Evolutionary conservation across 306 rosid species (phyloP), one percentile per base, ranked within the genome.

Genomic region (Castanea crenata): DNA sequence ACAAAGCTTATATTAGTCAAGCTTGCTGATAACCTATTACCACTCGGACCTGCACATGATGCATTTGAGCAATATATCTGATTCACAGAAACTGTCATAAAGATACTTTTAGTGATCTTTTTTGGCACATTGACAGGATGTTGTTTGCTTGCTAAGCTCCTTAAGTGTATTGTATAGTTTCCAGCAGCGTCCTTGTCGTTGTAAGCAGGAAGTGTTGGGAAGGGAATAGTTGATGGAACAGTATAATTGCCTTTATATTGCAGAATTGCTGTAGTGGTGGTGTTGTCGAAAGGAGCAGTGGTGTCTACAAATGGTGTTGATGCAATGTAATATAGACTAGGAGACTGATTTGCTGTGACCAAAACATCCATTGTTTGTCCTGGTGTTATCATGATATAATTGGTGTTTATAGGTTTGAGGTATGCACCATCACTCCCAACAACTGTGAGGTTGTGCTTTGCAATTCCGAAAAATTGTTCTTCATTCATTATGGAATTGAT

Each of bases 301-400:
- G 38, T 6, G 15, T 65, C 84, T 31, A 68, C 73, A 74, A 82
- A 86, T 38, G 86, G 84, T 8, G 83, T 79, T 20, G 91, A 81
- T 54, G 82, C 79, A 86, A 90, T 81, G 56, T 86, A 90, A 65
- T 88, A 90, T 29, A 41, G 81, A 74, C 81, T 61, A 3, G 70
- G 80, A 2, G 74, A 8, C 69, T 86, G 89, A 78, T 83, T 85
- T 1, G 92, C 86, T 20, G 81, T 6, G 15, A 89, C 35, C 64
- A 89, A 77, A 6, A 73, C 69, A 20, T 89, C 92, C 62, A 85
- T 85, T 5, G 92, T 70, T 77, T 89, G 90, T 13, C 92, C 89
- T 27, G 90, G 92, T 9, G 88, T 23, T 74, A 89, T 89, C 74
- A 81, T 25, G 38, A 89, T 83, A 82, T 76, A 83, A 38, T 74